Evolutionary conservation across 768 basidiomycete species (phyloP).

Genomic region (Guyanaporus albipodus): DNA sequence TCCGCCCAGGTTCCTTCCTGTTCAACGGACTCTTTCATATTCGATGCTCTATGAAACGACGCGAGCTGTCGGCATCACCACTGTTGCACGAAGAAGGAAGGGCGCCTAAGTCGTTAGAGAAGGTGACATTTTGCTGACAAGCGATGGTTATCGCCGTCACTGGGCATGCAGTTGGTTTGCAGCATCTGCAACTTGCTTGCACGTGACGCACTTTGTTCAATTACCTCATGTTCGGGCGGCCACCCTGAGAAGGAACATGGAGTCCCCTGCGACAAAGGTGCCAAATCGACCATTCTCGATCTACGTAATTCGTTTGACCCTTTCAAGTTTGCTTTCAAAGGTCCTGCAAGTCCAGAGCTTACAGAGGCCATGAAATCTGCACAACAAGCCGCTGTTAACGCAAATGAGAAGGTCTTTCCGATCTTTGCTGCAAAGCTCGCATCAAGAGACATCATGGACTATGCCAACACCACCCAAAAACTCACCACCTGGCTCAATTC

Average conservation of each 20-base stretch:
- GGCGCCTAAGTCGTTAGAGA: too few relatives aligned
- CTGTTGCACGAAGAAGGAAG: too few relatives aligned
- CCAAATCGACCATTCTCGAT: not conserved
- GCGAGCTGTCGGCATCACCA: too few relatives aligned
- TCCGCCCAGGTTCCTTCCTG: too few relatives aligned
- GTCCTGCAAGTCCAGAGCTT: not conserved
- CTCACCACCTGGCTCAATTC: slow-evolving; percentile 44
- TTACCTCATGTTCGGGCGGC: not conserved
- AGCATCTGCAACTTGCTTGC: too few relatives aligned
- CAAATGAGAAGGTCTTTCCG: slow-evolving; percentile 37
- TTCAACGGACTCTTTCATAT: too few relatives aligned
- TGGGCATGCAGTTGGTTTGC: too few relatives aligned
- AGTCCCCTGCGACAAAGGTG: slow-evolving; percentile 10
- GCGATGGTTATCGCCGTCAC: too few relatives aligned
- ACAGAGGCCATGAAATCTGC: slow-evolving; percentile 17
- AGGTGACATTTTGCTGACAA: too few relatives aligned
- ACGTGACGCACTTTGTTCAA: slow-evolving; percentile 3
- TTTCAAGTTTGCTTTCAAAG: slow-evolving; percentile 6
- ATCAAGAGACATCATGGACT: slow-evolving; percentile 26
- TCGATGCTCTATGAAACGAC: too few relatives aligned
- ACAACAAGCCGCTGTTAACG: slow-evolving; percentile 17
- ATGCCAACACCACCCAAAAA: slow-evolving; percentile 28
- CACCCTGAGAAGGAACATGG: too few relatives aligned
- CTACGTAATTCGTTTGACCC: not conserved
- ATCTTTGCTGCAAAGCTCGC: slow-evolving; percentile 33